A percentile compares a stretch with the other conserved stretches of the same genome.
Conservation (phyloP, 2,329 filamentous ascomycete species). For the Aureobasidium sp. region DNA sequence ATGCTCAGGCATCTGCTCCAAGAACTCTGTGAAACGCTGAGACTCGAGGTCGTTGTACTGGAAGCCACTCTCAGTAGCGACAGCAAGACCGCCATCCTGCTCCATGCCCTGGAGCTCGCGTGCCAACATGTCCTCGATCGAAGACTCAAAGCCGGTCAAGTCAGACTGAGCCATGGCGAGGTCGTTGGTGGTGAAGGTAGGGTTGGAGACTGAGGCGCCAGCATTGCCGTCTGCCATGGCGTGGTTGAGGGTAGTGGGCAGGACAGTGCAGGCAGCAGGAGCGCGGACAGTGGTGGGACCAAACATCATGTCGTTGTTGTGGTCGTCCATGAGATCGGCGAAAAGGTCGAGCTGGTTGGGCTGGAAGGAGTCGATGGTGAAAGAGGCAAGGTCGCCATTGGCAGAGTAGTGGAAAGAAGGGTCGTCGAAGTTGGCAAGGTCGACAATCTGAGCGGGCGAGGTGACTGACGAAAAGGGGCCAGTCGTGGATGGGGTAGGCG, state of each 20-base stretch:
- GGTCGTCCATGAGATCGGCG: slow-evolving; percentile 1
- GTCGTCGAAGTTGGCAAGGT: slow-evolving; percentile 1
- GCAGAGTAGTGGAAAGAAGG: background rate
- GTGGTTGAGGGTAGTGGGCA: background rate
- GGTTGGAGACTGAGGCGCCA: background rate
- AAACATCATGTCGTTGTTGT: background rate
- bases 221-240: background rate
- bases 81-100: background rate
- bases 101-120: slow-evolving; percentile 7
- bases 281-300: background rate
- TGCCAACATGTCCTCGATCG: slow-evolving; percentile 3
- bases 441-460: slow-evolving; percentile 7
- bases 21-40: slow-evolving; percentile 10
- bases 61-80: background rate
- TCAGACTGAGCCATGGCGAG: background rate
- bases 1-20: slow-evolving; percentile 13
- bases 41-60: slow-evolving; percentile 9
- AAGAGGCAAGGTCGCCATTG: slow-evolving; percentile 2
- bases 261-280: background rate
- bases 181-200: background rate
- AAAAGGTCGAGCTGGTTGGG: slow-evolving; percentile 9
- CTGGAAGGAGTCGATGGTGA: slow-evolving; percentile 10
- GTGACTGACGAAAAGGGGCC: background rate
- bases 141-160: slow-evolving; percentile 2
- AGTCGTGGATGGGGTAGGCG: background rate